Base-by-base conservation (phyloP, 106 monocot genomes). In the Dendrobium catenatum region DNA sequence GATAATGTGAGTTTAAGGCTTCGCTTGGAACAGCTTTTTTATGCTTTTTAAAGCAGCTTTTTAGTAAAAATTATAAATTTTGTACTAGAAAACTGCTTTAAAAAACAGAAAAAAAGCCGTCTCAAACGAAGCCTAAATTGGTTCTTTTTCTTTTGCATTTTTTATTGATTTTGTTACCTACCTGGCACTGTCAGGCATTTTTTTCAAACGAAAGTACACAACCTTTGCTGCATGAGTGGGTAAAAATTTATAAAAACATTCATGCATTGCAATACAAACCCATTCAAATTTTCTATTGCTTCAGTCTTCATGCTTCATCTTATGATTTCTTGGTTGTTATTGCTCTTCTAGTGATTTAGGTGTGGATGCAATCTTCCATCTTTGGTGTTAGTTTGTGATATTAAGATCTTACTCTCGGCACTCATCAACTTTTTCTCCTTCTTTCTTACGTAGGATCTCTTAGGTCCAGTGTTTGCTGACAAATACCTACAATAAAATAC, bases 1-100 rank as follows among this genome's bases (percentile, higher is more conserved):
- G 89, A 87, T 86, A 79, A 22, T 77, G 95, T 95, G 41, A 88
- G 92, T 68, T 55, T 46, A 31, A 31, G 31, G 31, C 31, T 31
- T 31, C 31, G 31, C 1, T 31, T 31, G 31, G 31, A 1, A 31
- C 31, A 31, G 31, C 31, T 31, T 31, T 31, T 31, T 31, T 31
- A 31, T 31, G 31, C 31, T 31, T 31, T 31, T 31, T 31, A 31
- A 31, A 31, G 31, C 31, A 31, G 31, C 1, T 31, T 31, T 31
- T 31, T 31, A 31, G 31, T 31, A 31, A 1, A 31, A 31, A 31
- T 31, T 31, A 31, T 1, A 31, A 31, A 31, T 31, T 1, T 31
- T 31, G 31, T 31, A 31, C 31, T 31, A 31, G 31, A 31, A 1
- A 31, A 1, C 1, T 1, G 31, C 31, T 31, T 31, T 31, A 31